Percentiles rank a stretch among this genome's conserved stretches.
phyloP scores from a whole-genome alignment of 208 protist species.

The Phytomonas sp. region DNA sequence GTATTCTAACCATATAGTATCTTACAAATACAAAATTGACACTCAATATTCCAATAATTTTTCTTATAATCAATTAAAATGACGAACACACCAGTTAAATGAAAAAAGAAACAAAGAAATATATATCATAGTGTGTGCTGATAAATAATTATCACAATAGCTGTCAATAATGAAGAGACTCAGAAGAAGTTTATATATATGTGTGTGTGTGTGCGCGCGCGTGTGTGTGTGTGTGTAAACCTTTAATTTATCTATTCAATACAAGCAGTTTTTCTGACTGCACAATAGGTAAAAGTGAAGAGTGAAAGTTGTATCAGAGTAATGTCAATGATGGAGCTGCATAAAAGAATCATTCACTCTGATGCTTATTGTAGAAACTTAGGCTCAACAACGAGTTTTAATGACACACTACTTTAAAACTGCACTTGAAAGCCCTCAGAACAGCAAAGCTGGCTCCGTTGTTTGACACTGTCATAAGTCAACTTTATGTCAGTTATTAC shows the following conservation, averaged over 20 bases:
- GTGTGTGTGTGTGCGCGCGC: neutral
- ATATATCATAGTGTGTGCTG: slow-evolving; percentile 6
- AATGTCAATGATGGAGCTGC: neutral
- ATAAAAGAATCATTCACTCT: neutral
- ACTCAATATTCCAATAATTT: neutral
- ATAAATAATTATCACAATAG: slow-evolving; percentile 3
- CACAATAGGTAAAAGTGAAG: neutral
- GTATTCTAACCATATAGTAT: neutral
- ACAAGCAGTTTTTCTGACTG: neutral
- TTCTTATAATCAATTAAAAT: neutral
- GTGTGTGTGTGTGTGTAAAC: neutral
- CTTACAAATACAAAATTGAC: neutral
- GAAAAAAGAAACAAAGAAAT: slow-evolving; percentile 10
- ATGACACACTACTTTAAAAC: neutral
- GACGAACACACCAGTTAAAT: neutral
- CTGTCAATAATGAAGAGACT: slow-evolving; percentile 1
- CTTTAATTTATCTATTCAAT: neutral
- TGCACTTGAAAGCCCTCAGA: neutral
- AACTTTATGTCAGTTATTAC: neutral
- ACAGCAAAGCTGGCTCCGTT: neutral
- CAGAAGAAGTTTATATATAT: slow-evolving; percentile 10
- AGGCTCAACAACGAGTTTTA: neutral
- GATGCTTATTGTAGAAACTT: neutral
- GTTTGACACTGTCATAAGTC: neutral
- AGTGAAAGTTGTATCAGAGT: neutral